Evolutionary conservation across 306 rosid genomes (phyloP), one percentile per base, ranked within the genome.

Genomic region (Glycine tomentella): DNA sequence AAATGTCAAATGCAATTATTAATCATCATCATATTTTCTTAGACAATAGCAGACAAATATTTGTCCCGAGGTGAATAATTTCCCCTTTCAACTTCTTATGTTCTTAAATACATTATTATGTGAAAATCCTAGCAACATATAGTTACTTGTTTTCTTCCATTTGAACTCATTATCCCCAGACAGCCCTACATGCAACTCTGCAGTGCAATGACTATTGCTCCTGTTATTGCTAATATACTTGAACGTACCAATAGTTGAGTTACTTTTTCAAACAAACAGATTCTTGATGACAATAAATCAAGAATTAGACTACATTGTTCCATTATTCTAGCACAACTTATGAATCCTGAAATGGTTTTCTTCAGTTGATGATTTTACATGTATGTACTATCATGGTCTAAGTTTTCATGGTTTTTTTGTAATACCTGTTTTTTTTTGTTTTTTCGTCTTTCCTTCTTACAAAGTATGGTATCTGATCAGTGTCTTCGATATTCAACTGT

Each of bases 331-430:
- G 45, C 62, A 16, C 16, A 55, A 72, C 20, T 12, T 52, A 9
- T 11, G 25, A 64, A 50, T 25, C 2, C 34, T 72, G n/a, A 44
- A 40, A 72, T 64, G 31, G 10, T 55, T 73, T 66, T 9, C 42
- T 14, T 9, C 45, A 34, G 33, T 52, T 15, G 44, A 3, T 74
- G 36, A 15, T 25, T 50, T 73, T 15, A 71, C 53, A 52, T 63
- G 4, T n/a, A 65, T 56, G 14, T 78, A 56, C 66, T 4, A 0
- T 58, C n/a, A 11, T 74, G 61, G 50, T 79, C 61, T 31, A 11
- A 74, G 49, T 75, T 61, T 74, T 70, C 75, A 8, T 17, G 80
- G 46, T 34, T 62, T 61, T 31, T 31, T 61, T 69, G 6, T 48
- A 7, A 16, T 49, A 1, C 42, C 10, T 2, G 1, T 4, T 38